Evolutionary conservation across 176 grass and related monocot genomes (phyloP).

Genomic region (Oryza rufipogon): DNA sequence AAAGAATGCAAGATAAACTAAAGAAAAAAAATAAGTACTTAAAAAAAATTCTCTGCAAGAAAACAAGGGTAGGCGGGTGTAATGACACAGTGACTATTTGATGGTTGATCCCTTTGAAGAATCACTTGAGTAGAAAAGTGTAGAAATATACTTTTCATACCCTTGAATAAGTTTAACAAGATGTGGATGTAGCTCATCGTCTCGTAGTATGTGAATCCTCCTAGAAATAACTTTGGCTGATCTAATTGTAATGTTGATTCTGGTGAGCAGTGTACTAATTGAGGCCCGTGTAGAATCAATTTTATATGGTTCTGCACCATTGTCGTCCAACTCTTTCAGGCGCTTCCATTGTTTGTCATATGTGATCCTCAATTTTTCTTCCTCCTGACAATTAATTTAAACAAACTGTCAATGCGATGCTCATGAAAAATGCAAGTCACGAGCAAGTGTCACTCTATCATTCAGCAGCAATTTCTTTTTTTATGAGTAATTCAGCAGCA

Average conservation of each 20-base stretch:
- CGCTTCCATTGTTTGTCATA: slow-evolving; percentile 86
- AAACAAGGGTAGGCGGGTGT: not conserved
- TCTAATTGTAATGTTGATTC: slow-evolving; percentile 68
- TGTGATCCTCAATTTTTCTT: slow-evolving; percentile 73
- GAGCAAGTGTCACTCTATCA: not conserved
- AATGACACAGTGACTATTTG: not conserved
- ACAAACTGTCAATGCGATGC: slow-evolving; percentile 3
- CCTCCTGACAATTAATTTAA: slow-evolving; percentile 58
- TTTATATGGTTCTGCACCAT: slow-evolving; percentile 65
- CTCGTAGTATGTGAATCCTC: slow-evolving; percentile 78
- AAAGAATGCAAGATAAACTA: not conserved
- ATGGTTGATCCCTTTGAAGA: slow-evolving; percentile 11
- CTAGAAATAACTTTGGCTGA: slow-evolving; percentile 74
- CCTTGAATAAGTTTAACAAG: slow-evolving; percentile 73
- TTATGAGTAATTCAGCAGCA: not conserved
- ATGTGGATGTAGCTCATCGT: slow-evolving; percentile 69
- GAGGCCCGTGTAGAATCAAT: slow-evolving; percentile 59
- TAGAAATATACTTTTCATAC: slow-evolving; percentile 49
- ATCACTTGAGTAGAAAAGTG: not conserved
- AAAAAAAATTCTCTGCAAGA: not conserved
- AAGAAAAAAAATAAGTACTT: slow-evolving; percentile 7
- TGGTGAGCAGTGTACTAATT: slow-evolving; percentile 62
- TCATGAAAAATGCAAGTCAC: not conserved
- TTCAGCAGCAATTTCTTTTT: not conserved
- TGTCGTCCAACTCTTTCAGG: slow-evolving; percentile 70